A percentile compares a stretch with the other conserved stretches of the same genome.
Conservation (phyloP, 495 filamentous ascomycete genomes). For the Pseudoneurospora amorphoporcata region DNA sequence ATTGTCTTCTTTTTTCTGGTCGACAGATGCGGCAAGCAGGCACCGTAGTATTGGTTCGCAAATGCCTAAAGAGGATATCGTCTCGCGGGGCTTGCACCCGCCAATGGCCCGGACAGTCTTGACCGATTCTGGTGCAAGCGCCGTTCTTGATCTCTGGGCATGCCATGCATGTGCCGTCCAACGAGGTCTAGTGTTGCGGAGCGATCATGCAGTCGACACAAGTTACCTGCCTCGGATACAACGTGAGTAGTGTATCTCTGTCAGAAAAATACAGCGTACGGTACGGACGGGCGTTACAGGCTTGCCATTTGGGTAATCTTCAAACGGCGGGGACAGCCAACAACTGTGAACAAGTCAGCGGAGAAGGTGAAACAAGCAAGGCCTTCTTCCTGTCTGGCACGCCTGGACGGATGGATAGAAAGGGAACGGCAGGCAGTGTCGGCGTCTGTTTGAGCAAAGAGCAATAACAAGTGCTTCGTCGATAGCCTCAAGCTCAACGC, state of each 20-base stretch:
- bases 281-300: not conserved
- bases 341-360: not conserved
- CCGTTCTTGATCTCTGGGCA: not conserved
- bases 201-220: not conserved
- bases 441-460: not conserved
- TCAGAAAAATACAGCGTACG: not conserved
- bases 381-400: not conserved
- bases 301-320: not conserved
- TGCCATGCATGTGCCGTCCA: not conserved
- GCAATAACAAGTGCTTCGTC: not conserved
- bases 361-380: not conserved
- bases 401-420: not conserved
- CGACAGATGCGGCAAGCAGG: not conserved
- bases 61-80: not conserved
- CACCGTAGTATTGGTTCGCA: not conserved
- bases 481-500: not conserved
- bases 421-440: not conserved
- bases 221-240: not conserved
- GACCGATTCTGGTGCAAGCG: not conserved
- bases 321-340: not conserved
- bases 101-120: not conserved
- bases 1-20: not conserved
- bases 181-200: not conserved
- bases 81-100: not conserved
- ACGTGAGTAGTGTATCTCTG: not conserved